These are phyloP conservation scores for Bassia scoparia DNA, from an alignment of 148 eudicot species.

Conservation along the genomic window DNA sequence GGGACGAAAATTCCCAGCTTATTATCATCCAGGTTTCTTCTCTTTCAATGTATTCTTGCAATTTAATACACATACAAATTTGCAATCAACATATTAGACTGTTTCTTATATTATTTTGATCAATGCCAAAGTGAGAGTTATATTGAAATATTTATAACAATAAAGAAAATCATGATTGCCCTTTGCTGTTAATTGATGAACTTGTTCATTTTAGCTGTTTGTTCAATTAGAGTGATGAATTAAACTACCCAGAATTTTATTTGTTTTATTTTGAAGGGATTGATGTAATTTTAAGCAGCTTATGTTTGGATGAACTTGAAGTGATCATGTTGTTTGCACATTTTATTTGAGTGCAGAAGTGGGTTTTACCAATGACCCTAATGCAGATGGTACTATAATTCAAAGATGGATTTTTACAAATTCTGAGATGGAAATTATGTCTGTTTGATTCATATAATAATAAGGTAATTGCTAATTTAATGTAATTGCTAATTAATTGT, in stretches of 20 bases:
- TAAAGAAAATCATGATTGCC: neutral
- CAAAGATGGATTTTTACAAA: conserved; percentile 79
- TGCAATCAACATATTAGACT: too few species aligned
- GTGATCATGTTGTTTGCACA: neutral
- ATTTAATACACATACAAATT: too few species aligned
- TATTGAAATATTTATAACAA: too few species aligned
- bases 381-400: conserved; percentile 88
- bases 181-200: too few species aligned
- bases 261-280: neutral
- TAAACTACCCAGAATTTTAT: neutral
- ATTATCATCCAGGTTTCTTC: conserved; percentile 66
- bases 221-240: neutral
- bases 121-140: too few species aligned
- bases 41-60: too few species aligned
- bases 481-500: neutral
- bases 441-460: conserved; percentile 41
- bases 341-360: conserved; percentile 54
- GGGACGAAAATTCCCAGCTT: conserved; percentile 83
- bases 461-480: conserved; percentile 39
- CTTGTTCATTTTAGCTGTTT: too few species aligned
- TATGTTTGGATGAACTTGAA: neutral
- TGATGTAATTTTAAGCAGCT: neutral
- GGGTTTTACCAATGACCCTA: conserved; percentile 93
- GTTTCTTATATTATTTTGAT: too few species aligned
- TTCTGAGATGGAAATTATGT: conserved; percentile 85